A percentile compares a stretch with the other conserved stretches of the same genome.
Evolutionary conservation across 208 protist genomes (phyloP).

Genomic region (Leishmania guyanensis): DNA sequence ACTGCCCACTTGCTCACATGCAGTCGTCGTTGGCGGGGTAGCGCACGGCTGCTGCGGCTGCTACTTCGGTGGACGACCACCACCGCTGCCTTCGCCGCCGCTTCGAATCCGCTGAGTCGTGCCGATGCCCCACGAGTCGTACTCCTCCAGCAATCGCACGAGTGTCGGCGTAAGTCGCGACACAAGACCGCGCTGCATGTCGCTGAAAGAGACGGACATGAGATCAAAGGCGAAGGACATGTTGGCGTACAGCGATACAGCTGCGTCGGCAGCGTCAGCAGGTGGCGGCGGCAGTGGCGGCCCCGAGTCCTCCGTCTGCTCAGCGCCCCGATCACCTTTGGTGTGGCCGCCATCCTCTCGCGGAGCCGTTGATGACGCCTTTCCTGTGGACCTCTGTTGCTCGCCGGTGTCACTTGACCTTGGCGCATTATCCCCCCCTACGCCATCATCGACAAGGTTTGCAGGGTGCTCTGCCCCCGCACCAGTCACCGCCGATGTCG

Average conservation of each 20-base stretch:
- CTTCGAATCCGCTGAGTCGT: slow-evolving; percentile 26
- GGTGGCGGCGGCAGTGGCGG: background rate
- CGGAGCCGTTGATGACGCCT: background rate
- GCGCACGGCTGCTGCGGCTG: background rate
- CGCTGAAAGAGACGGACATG: slow-evolving; percentile 73
- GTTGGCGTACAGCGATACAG: slow-evolving; percentile 15
- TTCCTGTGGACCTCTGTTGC: background rate
- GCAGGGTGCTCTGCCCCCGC: background rate
- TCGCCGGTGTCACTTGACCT: background rate
- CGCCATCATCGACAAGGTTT: background rate
- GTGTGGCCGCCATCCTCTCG: background rate
- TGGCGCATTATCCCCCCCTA: background rate
- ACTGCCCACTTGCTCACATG: background rate
- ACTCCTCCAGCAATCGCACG: slow-evolving; percentile 82
- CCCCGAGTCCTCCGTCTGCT: background rate
- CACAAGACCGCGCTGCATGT: slow-evolving; percentile 41
- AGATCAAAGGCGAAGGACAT: slow-evolving; percentile 92
- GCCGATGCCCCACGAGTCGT: slow-evolving; percentile 79
- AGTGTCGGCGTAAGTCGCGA: slow-evolving; percentile 53
- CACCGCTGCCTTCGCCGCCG: slow-evolving; percentile 29
- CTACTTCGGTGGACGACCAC: background rate
- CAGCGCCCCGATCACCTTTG: background rate
- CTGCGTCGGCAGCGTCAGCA: background rate
- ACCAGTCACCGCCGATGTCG: background rate
- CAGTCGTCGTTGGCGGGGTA: background rate